Evolutionary conservation across 2,329 filamentous ascomycete species (phyloP).

Genomic region (Colletotrichum cereale): DNA sequence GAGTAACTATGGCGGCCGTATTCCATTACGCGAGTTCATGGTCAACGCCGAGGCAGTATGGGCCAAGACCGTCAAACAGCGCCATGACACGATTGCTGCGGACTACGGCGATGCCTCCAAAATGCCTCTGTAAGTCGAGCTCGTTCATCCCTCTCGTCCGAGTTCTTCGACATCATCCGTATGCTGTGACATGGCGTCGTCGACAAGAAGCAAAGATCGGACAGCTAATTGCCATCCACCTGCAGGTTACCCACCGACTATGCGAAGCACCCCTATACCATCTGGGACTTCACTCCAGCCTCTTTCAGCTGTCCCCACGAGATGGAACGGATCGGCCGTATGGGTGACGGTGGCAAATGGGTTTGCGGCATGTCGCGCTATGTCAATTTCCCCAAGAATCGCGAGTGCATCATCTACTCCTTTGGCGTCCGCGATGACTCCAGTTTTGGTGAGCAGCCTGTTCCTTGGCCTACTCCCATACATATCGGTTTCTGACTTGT

Average conservation of each 20-base stretch:
- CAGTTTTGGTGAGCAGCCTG: constrained; percentile 47
- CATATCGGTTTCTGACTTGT: not conserved
- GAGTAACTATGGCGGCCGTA: constrained; percentile 20
- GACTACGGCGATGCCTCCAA: constrained; percentile 44
- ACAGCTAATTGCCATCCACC: not conserved
- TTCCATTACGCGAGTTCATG: constrained; percentile 41
- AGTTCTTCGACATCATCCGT: not conserved
- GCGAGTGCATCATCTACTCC: constrained; percentile 52
- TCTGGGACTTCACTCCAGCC: constrained; percentile 56
- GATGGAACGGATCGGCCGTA: constrained; percentile 53
- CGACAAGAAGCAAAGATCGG: not conserved
- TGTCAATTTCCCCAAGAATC: constrained; percentile 44
- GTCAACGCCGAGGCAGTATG: constrained; percentile 43
- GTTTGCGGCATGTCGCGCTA: constrained; percentile 56
- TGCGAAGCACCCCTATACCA: constrained; percentile 48
- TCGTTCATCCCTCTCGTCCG: not conserved
- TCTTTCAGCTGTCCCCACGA: constrained; percentile 56
- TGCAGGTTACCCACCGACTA: constrained; percentile 45
- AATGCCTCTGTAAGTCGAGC: constrained; percentile 43
- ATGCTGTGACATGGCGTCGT: not conserved
- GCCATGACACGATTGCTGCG: constrained; percentile 45
- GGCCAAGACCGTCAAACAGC: constrained; percentile 47
- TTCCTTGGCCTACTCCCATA: too few relatives aligned
- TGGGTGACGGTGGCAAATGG: constrained; percentile 59
- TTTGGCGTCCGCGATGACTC: constrained; percentile 55